These are phyloP conservation scores for Rhizophora mangle DNA, from an alignment of 345 rosid species.

Conservation along the genomic window DNA sequence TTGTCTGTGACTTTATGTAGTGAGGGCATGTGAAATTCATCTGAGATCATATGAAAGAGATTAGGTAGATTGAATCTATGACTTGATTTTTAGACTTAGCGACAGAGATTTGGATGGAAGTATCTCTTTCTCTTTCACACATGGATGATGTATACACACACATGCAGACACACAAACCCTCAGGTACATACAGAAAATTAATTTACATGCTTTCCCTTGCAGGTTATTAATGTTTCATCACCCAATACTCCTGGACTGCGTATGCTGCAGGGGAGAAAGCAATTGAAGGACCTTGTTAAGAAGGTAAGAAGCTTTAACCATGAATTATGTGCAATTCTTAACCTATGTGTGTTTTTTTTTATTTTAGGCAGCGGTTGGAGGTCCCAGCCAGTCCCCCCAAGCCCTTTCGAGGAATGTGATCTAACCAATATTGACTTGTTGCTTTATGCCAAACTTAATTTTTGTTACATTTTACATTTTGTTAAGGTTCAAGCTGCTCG, in stretches of 20 bases:
- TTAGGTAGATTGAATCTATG: neutral
- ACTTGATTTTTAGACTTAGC: too few species aligned
- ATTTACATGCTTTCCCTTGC: conserved; percentile 7
- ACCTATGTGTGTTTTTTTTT: too few species aligned
- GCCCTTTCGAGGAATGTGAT: too few species aligned
- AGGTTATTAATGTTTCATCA: conserved; percentile 98
- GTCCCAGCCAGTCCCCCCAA: too few species aligned
- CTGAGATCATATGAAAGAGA: neutral
- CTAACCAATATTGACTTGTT: neutral
- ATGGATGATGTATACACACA: too few species aligned
- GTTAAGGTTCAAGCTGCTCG: conserved; percentile 93
- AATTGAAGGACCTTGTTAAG: conserved; percentile 89
- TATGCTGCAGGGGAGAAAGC: conserved; percentile 94
- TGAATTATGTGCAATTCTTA: neutral
- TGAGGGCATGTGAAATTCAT: neutral
- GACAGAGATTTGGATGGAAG: too few species aligned
- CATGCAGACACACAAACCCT: too few species aligned
- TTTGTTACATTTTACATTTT: conserved; percentile 8
- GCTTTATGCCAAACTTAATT: neutral
- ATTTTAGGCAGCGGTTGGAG: too few species aligned
- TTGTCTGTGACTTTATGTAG: neutral
- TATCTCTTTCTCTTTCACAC: too few species aligned
- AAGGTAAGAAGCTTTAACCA: conserved; percentile 43
- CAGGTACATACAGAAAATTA: neutral
- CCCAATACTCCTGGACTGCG: conserved; percentile 96